Percentiles rank a stretch among this genome's conserved stretches.
Evolutionary conservation across 1,139 yeast species (phyloP).

Genomic region (Chernovozyma sophiae-reginae): DNA sequence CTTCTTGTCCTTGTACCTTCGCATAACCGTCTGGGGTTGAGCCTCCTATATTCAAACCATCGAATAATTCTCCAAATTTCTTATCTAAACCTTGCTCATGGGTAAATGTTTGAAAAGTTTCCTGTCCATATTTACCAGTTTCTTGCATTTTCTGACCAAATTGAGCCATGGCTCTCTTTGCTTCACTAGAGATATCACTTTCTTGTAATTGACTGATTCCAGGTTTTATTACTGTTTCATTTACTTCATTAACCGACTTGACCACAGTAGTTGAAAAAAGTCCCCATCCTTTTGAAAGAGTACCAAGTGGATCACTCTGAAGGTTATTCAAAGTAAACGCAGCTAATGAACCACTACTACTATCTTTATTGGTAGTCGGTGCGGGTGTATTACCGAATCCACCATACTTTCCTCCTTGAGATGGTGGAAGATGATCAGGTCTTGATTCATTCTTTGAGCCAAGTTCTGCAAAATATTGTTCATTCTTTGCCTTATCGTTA

Average conservation of each 20-base stretch:
- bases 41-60: slow-evolving; percentile 27
- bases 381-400: slow-evolving; percentile 87
- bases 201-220: slow-evolving; percentile 77
- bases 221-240: slow-evolving; percentile 85
- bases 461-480: slow-evolving; percentile 73
- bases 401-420: slow-evolving; percentile 88
- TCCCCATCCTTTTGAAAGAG: slow-evolving; percentile 92
- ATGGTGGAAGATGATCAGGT: slow-evolving; percentile 81
- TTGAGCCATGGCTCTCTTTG: slow-evolving; percentile 89
- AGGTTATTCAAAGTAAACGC: slow-evolving; percentile 69
- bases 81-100: slow-evolving; percentile 31
- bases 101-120: slow-evolving; percentile 63
- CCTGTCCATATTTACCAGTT: slow-evolving; percentile 69
- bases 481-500: slow-evolving; percentile 55
- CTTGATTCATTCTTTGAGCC: slow-evolving; percentile 71
- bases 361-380: slow-evolving; percentile 5
- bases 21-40: slow-evolving; percentile 10
- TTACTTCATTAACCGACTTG: slow-evolving; percentile 80
- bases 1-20: slow-evolving; percentile 54
- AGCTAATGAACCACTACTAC: slow-evolving; percentile 36
- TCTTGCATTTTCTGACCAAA: slow-evolving; percentile 93
- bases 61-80: slow-evolving; percentile 52
- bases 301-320: slow-evolving; percentile 84
- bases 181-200: slow-evolving; percentile 74
- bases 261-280: slow-evolving; percentile 78